Percentiles rank a stretch among this genome's conserved stretches.
Conservation (phyloP, 2,329 filamentous ascomycete genomes). For the Rugonectria rugulosa region DNA sequence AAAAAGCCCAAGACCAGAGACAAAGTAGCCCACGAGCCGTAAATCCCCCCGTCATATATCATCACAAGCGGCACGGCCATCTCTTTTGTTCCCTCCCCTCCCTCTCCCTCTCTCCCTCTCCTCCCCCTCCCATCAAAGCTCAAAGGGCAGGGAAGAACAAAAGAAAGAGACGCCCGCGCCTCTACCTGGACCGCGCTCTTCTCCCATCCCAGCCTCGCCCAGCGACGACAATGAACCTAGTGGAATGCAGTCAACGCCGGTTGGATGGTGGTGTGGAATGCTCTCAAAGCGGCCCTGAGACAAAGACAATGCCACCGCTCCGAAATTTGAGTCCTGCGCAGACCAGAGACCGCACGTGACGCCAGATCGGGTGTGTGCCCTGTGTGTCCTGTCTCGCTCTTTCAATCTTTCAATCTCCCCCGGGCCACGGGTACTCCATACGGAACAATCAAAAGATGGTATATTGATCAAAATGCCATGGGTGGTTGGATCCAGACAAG, state of each 20-base stretch:
- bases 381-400: conserved; percentile 5
- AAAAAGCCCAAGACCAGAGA: conserved; percentile 5
- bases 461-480: conserved; percentile 5
- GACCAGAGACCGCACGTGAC: conserved; percentile 13
- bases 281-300: conserved; percentile 42
- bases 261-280: conserved; percentile 43
- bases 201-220: conserved; percentile 40
- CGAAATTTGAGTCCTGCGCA: conserved; percentile 37
- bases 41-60: conserved; percentile 19
- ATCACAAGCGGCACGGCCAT: too few relatives aligned
- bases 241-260: conserved; percentile 39
- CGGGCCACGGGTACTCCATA: conserved; percentile 1
- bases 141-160: conserved; percentile 3
- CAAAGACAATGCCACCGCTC: conserved; percentile 45
- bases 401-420: neutral
- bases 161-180: conserved; percentile 14
- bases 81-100: conserved; percentile 22
- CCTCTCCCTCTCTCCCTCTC: too few relatives aligned
- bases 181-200: conserved; percentile 27
- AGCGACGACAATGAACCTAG: conserved; percentile 44
- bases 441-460: conserved; percentile 1
- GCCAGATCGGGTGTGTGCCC: neutral
- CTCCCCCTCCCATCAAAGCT: too few relatives aligned
- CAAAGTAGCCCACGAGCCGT: conserved; percentile 22
- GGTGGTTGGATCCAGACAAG: neutral